Base-by-base conservation (phyloP, 164 flowering plant genomes). In the Nelumbo lutea region DNA sequence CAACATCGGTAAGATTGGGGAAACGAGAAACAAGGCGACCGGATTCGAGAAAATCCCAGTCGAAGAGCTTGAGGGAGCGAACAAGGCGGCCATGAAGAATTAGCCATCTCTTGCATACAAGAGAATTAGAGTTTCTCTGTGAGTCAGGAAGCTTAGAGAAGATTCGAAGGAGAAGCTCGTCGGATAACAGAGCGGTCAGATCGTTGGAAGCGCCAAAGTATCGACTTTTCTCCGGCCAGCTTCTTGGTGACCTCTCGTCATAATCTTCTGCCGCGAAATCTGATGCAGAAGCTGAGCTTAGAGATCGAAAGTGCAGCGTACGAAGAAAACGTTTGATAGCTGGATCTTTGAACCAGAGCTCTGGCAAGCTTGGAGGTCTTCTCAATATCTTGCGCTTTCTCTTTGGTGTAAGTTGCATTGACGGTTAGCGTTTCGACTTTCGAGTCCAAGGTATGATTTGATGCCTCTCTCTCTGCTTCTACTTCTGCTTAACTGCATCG, bases 91-190 rank as follows among this genome's bases (percentile, higher is more conserved):
- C 98, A 42, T 82, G 82, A 53, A 92, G 82, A 61, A 66, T 62
- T 13, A 88, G 68, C 97, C 98, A 92, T 43, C 94, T 80, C 72
- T 87, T 88, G 79, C 94, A 90, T 42, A 92, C 96, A n/a, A 92
- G 81, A 9, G 77, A 87, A 60, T 80, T 81, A 1, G 78, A 43
- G 64, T 80, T 76, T 5, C 75, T 64, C 61, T 87, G 88, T 0
- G 87, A 80, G n/a, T 50, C 66, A 0, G 93, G 88, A 1, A 92
- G 76, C 67, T 76, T 82, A 1, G 84, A 78, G 68, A 92, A 78
- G 69, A 92, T 86, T 9, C 53, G 65, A 10, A 87, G 81, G 15
- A 90, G 83, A 52, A 85, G 53, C 15, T 84, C 82, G 68, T 90
- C 98, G 4, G 88, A 71, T 40, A 92, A 73, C 13, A 87, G 83